A percentile compares a stretch with the other conserved stretches of the same genome.
Conservation (phyloP, 2,329 filamentous ascomycete species). For the Pseudopyricularia cyperi region DNA sequence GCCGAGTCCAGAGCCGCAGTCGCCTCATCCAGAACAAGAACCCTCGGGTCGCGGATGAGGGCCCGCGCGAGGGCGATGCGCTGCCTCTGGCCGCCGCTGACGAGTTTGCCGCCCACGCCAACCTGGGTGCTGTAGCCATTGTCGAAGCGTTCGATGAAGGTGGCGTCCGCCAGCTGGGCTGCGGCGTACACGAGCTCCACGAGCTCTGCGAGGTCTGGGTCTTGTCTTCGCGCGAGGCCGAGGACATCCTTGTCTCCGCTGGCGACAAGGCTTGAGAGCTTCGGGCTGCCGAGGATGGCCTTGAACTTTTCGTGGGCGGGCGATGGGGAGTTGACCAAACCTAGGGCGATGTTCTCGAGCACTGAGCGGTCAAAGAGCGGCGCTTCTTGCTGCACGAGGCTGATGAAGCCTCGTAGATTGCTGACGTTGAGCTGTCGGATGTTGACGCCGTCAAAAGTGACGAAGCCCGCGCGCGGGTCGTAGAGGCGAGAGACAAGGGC, state of each 20-base stretch:
- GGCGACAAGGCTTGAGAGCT: conserved; percentile 29
- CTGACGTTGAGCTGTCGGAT: conserved; percentile 21
- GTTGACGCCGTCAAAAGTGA: conserved; percentile 23
- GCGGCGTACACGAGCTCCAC: conserved; percentile 29
- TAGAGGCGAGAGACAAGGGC: conserved; percentile 31
- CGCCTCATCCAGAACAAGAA: conserved; percentile 26
- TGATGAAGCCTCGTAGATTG: conserved; percentile 17
- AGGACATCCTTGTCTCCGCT: conserved; percentile 9
- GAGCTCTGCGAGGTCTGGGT: conserved; percentile 23
- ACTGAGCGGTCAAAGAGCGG: conserved; percentile 21
- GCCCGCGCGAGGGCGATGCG: conserved; percentile 27
- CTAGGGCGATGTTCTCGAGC: conserved; percentile 29
- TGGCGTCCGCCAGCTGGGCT: conserved; percentile 41
- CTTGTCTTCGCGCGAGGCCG: neutral
- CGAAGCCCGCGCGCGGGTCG: conserved; percentile 24
- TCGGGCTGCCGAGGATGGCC: conserved; percentile 23
- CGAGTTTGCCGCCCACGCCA: conserved; percentile 37
- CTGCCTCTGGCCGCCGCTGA: conserved; percentile 49
- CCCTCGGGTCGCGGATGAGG: conserved; percentile 2
- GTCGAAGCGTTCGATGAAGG: conserved; percentile 40
- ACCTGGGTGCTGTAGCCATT: conserved; percentile 39
- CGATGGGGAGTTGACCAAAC: conserved; percentile 21
- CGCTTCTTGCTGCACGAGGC: conserved; percentile 20
- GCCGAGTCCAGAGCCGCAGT: conserved; percentile 47
- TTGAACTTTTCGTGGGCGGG: conserved; percentile 21